A percentile compares a stretch with the other conserved stretches of the same genome.
Conservation (phyloP, 2,329 filamentous ascomycete species). For the Trichoderma arundinaceum region DNA sequence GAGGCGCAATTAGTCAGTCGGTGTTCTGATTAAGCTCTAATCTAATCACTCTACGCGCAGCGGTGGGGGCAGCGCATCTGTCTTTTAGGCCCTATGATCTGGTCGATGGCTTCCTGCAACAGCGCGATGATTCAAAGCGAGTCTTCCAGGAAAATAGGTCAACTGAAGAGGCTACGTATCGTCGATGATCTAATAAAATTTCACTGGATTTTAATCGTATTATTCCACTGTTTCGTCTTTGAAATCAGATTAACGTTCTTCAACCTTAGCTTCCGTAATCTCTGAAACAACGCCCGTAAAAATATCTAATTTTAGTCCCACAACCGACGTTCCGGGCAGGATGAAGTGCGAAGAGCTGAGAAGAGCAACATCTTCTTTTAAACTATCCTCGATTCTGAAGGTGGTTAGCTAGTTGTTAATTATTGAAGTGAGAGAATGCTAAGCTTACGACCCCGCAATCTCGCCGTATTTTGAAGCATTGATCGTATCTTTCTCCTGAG, state of each 20-base stretch:
- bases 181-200: not conserved
- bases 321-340: not conserved
- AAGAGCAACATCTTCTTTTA: conserved; percentile 13
- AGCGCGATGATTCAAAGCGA: too few species aligned
- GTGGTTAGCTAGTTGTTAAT: not conserved
- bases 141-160: too few species aligned
- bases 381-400: conserved; percentile 5
- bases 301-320: conserved; percentile 10
- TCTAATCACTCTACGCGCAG: too few species aligned
- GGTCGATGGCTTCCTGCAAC: too few species aligned
- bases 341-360: conserved; percentile 6
- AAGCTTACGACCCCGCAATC: conserved; percentile 13
- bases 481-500: conserved; percentile 8
- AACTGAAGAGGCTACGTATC: too few species aligned
- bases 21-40: too few species aligned
- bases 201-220: not conserved
- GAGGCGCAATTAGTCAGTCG: not conserved
- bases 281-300: conserved; percentile 8
- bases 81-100: too few species aligned
- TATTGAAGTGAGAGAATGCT: not conserved
- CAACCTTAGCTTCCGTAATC: not conserved
- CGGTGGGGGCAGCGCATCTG: too few species aligned
- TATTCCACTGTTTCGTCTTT: not conserved
- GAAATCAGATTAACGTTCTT: not conserved
- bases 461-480: conserved; percentile 15